Conservation (phyloP, 2,329 filamentous ascomycete species). For the Epichloe typhina region DNA sequence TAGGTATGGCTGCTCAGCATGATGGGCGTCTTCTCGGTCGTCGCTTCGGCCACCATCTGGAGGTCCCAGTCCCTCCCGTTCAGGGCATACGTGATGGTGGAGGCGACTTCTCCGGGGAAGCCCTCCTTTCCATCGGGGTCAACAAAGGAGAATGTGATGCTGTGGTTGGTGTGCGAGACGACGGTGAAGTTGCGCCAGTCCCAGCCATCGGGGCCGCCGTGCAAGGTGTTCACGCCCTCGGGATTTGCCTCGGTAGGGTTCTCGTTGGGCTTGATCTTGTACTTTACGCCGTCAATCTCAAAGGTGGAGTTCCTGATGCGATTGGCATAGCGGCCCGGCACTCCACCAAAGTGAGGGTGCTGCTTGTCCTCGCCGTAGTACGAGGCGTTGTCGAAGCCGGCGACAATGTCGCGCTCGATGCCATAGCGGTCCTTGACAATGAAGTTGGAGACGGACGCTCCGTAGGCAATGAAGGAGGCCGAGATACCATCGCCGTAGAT, state of each 20-base stretch:
- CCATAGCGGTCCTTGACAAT: constrained; percentile 57
- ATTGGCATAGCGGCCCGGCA: constrained; percentile 69
- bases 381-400: constrained; percentile 63
- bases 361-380: constrained; percentile 51
- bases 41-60: constrained; percentile 56
- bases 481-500: constrained; percentile 53
- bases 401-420: constrained; percentile 55
- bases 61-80: constrained; percentile 55
- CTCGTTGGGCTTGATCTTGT: constrained; percentile 50
- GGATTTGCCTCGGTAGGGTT: constrained; percentile 38
- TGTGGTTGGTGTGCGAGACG: constrained; percentile 49
- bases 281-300: constrained; percentile 48
- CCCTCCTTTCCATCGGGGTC: constrained; percentile 63
- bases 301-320: constrained; percentile 69
- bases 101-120: constrained; percentile 66
- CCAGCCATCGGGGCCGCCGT: constrained; percentile 60
- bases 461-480: constrained; percentile 60
- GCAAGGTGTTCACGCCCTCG: constrained; percentile 48
- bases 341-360: constrained; percentile 59
- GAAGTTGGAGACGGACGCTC: constrained; percentile 59
- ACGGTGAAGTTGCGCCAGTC: constrained; percentile 70
- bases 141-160: constrained; percentile 63
- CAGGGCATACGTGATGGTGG: constrained; percentile 62
- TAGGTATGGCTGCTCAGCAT: constrained; percentile 67
- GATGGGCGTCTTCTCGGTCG: constrained; percentile 66